Evolutionary conservation across 148 eudicot species (phyloP).

Genomic region (Silene conica): DNA sequence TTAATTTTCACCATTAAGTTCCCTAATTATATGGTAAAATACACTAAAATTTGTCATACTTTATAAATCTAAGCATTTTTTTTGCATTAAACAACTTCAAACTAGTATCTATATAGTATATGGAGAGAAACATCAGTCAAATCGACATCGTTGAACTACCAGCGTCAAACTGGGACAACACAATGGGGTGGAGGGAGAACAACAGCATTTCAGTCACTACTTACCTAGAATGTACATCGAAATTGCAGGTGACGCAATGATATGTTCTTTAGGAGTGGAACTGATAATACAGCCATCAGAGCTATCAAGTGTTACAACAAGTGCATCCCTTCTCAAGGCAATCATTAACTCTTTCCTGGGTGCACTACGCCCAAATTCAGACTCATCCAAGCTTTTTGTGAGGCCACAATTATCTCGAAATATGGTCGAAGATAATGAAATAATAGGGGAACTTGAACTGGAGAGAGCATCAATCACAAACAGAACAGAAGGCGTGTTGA

Average conservation of each 20-base stretch:
- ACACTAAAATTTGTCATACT: neutral
- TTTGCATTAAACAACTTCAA: no score
- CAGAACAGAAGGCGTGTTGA: conserved; percentile 51
- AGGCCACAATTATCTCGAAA: conserved; percentile 26
- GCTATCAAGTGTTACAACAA: conserved; percentile 47
- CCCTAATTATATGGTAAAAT: neutral
- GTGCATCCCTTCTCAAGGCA: conserved; percentile 52
- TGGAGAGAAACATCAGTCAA: neutral
- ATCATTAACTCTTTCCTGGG: conserved; percentile 42
- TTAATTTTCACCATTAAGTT: neutral
- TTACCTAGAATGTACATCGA: conserved; percentile 77
- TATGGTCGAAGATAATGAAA: conserved; percentile 46
- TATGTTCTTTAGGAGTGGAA: conserved; percentile 35
- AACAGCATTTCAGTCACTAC: conserved; percentile 22
- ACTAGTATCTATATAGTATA: neutral
- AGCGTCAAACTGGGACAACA: neutral
- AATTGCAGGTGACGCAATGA: conserved; percentile 49
- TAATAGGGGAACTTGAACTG: conserved; percentile 46
- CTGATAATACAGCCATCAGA: conserved; percentile 52
- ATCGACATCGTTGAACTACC: neutral
- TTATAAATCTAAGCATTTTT: neutral
- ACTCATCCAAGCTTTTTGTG: conserved; percentile 27
- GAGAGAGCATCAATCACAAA: conserved; percentile 53
- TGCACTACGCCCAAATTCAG: conserved; percentile 34
- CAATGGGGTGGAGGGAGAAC: neutral